These are phyloP conservation scores for Scleroderma bovista DNA, from an alignment of 768 basidiomycete species.

Conservation along the genomic window DNA sequence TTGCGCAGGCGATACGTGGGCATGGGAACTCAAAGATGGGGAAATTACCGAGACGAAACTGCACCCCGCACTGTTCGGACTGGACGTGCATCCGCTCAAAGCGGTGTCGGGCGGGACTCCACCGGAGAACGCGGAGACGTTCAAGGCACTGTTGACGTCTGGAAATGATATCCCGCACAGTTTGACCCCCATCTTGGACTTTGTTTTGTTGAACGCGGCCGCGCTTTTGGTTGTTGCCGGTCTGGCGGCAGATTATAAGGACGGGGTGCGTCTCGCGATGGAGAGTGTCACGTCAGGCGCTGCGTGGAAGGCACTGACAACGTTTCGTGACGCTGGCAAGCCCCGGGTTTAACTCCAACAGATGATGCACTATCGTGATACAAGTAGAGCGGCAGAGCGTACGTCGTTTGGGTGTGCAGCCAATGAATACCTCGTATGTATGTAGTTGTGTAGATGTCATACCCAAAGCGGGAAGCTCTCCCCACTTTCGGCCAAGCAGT, in stretches of 20 bases:
- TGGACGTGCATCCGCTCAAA: slow-evolving; percentile 61
- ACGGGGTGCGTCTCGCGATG: slow-evolving; percentile 67
- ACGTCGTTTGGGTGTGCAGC: too few relatives aligned
- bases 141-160: slow-evolving; percentile 57
- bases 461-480: too few relatives aligned
- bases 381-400: too few relatives aligned
- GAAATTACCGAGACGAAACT: slow-evolving; percentile 56
- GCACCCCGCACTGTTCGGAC: slow-evolving; percentile 72
- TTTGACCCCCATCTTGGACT: slow-evolving; percentile 68
- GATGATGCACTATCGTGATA: too few relatives aligned
- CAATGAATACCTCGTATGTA: too few relatives aligned
- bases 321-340: slow-evolving; percentile 41
- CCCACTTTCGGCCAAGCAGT: too few relatives aligned
- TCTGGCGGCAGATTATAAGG: slow-evolving; percentile 57
- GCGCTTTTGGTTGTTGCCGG: slow-evolving; percentile 86
- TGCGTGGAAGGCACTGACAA: slow-evolving; percentile 53
- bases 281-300: slow-evolving; percentile 53
- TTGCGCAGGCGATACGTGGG: slow-evolving; percentile 84
- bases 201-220: slow-evolving; percentile 87
- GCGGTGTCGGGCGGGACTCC: slow-evolving; percentile 73
- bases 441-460: too few relatives aligned
- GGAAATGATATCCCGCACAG: slow-evolving; percentile 49
- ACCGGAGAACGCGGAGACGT: slow-evolving; percentile 72
- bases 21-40: slow-evolving; percentile 75
- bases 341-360: neutral